phyloP scores from a whole-genome alignment of 2,329 filamentous ascomycete species.

The Sordariomycetes sp. region DNA sequence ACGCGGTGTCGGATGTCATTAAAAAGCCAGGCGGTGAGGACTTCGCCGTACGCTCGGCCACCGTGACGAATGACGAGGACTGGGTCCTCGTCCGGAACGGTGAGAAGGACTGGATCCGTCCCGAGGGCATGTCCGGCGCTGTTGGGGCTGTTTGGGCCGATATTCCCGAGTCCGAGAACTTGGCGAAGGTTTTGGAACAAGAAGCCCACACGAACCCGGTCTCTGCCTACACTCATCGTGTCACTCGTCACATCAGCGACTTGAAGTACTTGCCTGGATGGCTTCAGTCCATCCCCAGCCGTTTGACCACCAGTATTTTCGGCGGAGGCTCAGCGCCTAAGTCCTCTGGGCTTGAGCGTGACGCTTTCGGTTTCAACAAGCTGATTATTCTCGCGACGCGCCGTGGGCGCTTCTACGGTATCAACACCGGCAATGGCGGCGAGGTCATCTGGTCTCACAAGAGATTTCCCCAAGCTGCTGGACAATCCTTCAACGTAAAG shows the following conservation, averaged over 20 bases:
- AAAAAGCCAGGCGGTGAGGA: slow-evolving; percentile 53
- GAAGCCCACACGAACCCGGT: slow-evolving; percentile 77
- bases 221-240: slow-evolving; percentile 78
- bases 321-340: slow-evolving; percentile 40
- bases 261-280: slow-evolving; percentile 68
- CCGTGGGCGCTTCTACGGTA: slow-evolving; percentile 68
- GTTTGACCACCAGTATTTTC: slow-evolving; percentile 56
- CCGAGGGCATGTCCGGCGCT: slow-evolving; percentile 74
- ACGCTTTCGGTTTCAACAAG: slow-evolving; percentile 85
- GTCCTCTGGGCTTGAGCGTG: slow-evolving; percentile 44
- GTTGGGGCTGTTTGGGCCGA: slow-evolving; percentile 75
- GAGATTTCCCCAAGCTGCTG: slow-evolving; percentile 46
- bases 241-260: slow-evolving; percentile 73
- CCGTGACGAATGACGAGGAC: slow-evolving; percentile 58
- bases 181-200: slow-evolving; percentile 73
- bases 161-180: slow-evolving; percentile 59
- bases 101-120: slow-evolving; percentile 67
- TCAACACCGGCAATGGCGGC: slow-evolving; percentile 70
- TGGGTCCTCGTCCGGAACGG: slow-evolving; percentile 83
- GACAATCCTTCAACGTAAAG: slow-evolving; percentile 55
- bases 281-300: slow-evolving; percentile 58
- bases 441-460: slow-evolving; percentile 67
- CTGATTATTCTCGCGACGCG: slow-evolving; percentile 71
- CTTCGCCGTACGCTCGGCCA: slow-evolving; percentile 70
- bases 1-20: slow-evolving; percentile 75